Conservation (phyloP, 2,329 filamentous ascomycete species). For the Fusarium transvaalense region DNA sequence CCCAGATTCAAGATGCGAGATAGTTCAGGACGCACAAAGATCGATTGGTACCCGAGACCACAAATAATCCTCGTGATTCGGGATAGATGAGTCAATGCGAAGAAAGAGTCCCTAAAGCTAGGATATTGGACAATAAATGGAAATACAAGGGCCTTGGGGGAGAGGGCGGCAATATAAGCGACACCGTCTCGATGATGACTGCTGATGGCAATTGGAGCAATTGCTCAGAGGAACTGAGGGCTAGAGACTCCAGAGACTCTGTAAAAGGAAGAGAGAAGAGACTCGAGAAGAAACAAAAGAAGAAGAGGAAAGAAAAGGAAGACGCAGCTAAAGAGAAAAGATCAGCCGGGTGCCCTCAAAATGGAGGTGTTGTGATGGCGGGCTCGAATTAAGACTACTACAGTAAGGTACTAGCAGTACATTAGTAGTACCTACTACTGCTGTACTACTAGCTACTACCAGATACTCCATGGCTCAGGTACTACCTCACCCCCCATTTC, state of each 20-base stretch:
- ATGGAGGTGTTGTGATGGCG: constrained; percentile 31
- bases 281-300: constrained; percentile 20
- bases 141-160: constrained; percentile 9
- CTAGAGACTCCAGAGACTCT: constrained; percentile 35
- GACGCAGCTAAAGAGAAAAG: constrained; percentile 31
- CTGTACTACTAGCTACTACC: too few species aligned
- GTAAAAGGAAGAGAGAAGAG: constrained; percentile 13
- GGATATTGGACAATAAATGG: constrained; percentile 7
- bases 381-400: constrained; percentile 5
- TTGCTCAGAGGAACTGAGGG: constrained; percentile 22
- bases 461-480: too few species aligned
- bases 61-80: constrained; percentile 19
- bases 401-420: too few species aligned
- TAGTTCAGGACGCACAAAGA: constrained; percentile 24
- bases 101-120: constrained; percentile 1
- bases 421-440: background rate
- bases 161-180: background rate
- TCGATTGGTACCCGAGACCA: constrained; percentile 29
- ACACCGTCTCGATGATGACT: constrained; percentile 6
- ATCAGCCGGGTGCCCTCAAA: constrained; percentile 27
- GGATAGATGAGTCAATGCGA: constrained; percentile 18
- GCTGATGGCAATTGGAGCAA: constrained; percentile 34
- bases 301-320: constrained; percentile 22
- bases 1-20: constrained; percentile 26
- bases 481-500: background rate